Evolutionary conservation across 2,329 filamentous ascomycete genomes (phyloP).

Genomic region (Berkeleyomyces basicola): DNA sequence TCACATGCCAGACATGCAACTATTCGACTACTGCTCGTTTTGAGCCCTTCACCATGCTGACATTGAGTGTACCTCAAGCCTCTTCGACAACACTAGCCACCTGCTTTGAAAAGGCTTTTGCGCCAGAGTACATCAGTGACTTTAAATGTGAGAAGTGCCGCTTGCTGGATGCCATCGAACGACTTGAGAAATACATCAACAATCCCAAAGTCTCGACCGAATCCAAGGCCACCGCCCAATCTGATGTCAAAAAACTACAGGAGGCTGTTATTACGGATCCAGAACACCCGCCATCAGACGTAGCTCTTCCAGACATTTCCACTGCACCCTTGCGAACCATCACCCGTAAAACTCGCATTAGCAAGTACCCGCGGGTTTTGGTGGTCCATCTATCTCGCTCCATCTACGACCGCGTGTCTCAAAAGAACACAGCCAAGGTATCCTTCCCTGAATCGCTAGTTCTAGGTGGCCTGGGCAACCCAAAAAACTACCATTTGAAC

Average conservation of each 20-base stretch:
- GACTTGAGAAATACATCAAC: slow-evolving; percentile 42
- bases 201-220: slow-evolving; percentile 33
- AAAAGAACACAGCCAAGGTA: slow-evolving; percentile 91
- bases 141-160: slow-evolving; percentile 92
- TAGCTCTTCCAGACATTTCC: slow-evolving; percentile 56
- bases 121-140: slow-evolving; percentile 90
- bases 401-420: slow-evolving; percentile 72
- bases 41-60: slow-evolving; percentile 82
- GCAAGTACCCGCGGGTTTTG: slow-evolving; percentile 72
- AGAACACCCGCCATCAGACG: slow-evolving; percentile 36
- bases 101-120: slow-evolving; percentile 88
- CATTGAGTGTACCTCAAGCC: slow-evolving; percentile 75
- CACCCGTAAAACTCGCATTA: slow-evolving; percentile 73
- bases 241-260: slow-evolving; percentile 49
- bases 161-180: slow-evolving; percentile 58
- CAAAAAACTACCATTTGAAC: slow-evolving; percentile 67
- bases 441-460: slow-evolving; percentile 76
- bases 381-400: slow-evolving; percentile 86
- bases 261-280: slow-evolving; percentile 63
- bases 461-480: slow-evolving; percentile 61
- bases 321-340: slow-evolving; percentile 70
- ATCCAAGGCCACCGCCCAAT: slow-evolving; percentile 25
- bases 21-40: slow-evolving; percentile 75
- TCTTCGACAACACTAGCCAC: slow-evolving; percentile 64
- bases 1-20: slow-evolving; percentile 77